Conservation (phyloP, 169 alveolate species). For the Plasmodium blacklocki region DNA sequence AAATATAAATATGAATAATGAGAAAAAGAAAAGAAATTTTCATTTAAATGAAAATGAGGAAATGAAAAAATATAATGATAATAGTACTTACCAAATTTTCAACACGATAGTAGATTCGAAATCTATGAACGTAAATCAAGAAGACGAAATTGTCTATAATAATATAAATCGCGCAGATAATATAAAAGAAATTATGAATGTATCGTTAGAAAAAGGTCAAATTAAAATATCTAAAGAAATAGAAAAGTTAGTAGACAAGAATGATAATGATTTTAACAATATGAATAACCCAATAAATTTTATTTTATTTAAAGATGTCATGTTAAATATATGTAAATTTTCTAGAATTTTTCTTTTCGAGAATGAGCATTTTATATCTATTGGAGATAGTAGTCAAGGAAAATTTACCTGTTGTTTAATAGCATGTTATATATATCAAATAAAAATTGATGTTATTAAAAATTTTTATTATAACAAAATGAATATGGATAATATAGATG, state of each 20-base stretch:
- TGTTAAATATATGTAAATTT: slow-evolving; percentile 72
- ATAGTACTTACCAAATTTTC: slow-evolving; percentile 6
- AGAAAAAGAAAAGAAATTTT: slow-evolving; percentile 1
- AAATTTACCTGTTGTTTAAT: slow-evolving; percentile 68
- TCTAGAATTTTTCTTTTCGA: slow-evolving; percentile 75
- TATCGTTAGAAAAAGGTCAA: slow-evolving; percentile 22
- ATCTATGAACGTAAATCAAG: neutral
- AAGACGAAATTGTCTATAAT: neutral
- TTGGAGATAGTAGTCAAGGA: slow-evolving; percentile 69
- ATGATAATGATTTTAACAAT: slow-evolving; percentile 67
- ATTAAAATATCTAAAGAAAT: slow-evolving; percentile 57
- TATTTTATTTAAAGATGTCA: slow-evolving; percentile 72
- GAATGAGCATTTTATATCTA: slow-evolving; percentile 77
- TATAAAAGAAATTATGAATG: slow-evolving; percentile 16
- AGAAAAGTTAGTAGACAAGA: slow-evolving; percentile 41
- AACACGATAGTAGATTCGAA: neutral
- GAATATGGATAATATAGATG: slow-evolving; percentile 18
- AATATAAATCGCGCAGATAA: neutral
- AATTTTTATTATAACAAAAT: slow-evolving; percentile 41
- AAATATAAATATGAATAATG: neutral
- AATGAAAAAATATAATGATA: neutral
- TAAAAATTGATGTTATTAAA: slow-evolving; percentile 69
- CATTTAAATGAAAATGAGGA: neutral
- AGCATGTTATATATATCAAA: slow-evolving; percentile 76
- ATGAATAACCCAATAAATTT: slow-evolving; percentile 57